These are phyloP conservation scores for Vicia sativa DNA, from an alignment of 306 rosid species.

Conservation along the genomic window DNA sequence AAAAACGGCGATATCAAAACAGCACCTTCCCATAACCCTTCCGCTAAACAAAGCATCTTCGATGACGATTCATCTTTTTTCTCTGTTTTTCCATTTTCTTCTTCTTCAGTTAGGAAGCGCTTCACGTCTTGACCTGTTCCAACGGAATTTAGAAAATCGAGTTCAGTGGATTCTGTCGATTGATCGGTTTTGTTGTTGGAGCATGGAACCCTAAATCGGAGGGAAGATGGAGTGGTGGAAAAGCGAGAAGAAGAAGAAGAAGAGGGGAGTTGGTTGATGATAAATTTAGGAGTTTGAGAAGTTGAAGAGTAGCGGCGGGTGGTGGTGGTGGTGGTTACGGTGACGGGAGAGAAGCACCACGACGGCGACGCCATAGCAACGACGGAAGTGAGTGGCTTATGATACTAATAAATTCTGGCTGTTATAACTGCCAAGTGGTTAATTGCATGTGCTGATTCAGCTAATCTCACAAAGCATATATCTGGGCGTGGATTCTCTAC, in stretches of 20 bases:
- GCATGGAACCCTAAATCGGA: constrained; percentile 38
- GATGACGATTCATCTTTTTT: constrained; percentile 10
- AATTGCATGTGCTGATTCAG: constrained; percentile 3
- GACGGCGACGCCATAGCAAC: constrained; percentile 37
- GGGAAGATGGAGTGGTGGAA: constrained; percentile 2
- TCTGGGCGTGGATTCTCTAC: no score
- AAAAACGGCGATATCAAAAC: constrained; percentile 92
- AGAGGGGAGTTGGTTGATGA: constrained; percentile 4
- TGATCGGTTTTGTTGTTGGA: constrained; percentile 27
- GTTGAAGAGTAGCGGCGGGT: constrained; percentile 18
- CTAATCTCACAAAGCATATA: constrained; percentile 6
- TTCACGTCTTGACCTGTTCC: constrained; percentile 81
- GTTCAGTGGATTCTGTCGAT: neutral
- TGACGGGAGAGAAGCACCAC: constrained; percentile 38
- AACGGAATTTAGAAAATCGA: constrained; percentile 52
- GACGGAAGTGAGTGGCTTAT: constrained; percentile 6
- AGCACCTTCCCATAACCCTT: constrained; percentile 57
- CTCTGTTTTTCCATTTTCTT: constrained; percentile 7
- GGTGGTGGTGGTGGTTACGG: constrained; percentile 14
- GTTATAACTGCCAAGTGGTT: constrained; percentile 20
- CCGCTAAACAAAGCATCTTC: constrained; percentile 7
- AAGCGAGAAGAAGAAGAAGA: constrained; percentile 15
- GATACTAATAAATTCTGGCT: constrained; percentile 7
- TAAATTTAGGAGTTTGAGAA: constrained; percentile 22
- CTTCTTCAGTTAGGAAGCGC: constrained; percentile 37